A percentile compares a stretch with the other conserved stretches of the same genome.
phyloP scores from a whole-genome alignment of 306 rosid genomes.

The Fagus sylvatica region DNA sequence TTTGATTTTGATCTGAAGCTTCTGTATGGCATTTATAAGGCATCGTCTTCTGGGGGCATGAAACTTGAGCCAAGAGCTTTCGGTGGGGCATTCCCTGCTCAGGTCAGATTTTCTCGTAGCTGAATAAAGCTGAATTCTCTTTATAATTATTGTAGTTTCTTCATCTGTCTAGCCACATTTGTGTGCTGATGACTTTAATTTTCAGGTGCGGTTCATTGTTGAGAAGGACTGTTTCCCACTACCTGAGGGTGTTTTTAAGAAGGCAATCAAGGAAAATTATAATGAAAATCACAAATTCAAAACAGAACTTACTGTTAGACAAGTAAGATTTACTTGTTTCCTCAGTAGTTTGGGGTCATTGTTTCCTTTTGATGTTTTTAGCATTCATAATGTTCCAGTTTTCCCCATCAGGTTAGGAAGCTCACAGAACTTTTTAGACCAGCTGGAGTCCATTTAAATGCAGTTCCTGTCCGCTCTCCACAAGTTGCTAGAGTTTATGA shows the following conservation, averaged over 20 bases:
- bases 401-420: no score
- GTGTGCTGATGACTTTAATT: conserved; percentile 18
- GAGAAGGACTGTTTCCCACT: conserved; percentile 78
- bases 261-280: conserved; percentile 83
- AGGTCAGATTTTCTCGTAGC: conserved; percentile 46
- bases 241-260: conserved; percentile 69
- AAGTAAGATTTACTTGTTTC: conserved; percentile 48
- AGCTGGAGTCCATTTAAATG: conserved; percentile 25
- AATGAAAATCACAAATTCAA: conserved; percentile 65
- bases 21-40: conserved; percentile 77
- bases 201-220: conserved; percentile 80
- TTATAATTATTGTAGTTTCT: conserved; percentile 1
- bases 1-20: conserved; percentile 90
- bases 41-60: conserved; percentile 77
- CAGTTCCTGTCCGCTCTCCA: conserved; percentile 30
- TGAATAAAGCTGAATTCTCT: conserved; percentile 6
- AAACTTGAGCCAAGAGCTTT: conserved; percentile 88
- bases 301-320: conserved; percentile 70
- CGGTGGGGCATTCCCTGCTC: conserved; percentile 86
- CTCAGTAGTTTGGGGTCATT: background rate
- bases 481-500: conserved; percentile 33
- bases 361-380: conserved; percentile 17
- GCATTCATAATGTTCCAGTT: conserved; percentile 7
- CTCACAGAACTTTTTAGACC: no score
- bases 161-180: conserved; percentile 6